phyloP scores from a whole-genome alignment of 140 eudicot species.

The Bidens hawaiensis region DNA sequence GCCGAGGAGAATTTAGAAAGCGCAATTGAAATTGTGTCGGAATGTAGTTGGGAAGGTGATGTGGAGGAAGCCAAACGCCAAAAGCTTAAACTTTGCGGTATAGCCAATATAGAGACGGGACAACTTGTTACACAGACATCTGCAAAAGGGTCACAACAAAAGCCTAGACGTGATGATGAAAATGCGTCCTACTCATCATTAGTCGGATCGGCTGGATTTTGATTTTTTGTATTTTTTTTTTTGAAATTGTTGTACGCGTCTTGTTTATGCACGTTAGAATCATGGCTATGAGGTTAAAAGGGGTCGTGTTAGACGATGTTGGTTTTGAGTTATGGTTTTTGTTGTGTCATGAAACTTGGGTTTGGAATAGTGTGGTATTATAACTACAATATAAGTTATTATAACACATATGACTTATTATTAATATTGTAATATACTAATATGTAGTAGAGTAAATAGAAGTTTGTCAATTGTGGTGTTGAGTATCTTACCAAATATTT shows the following conservation, averaged over 20 bases:
- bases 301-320: not conserved
- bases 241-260: not conserved
- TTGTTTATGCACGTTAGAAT: slow-evolving; percentile 2
- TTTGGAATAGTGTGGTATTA: no score
- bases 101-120: slow-evolving; percentile 52
- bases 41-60: slow-evolving; percentile 97
- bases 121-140: slow-evolving; percentile 26
- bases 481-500: not conserved
- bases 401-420: no score
- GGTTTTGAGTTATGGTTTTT: not conserved
- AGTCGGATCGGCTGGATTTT: slow-evolving; percentile 89
- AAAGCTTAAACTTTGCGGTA: slow-evolving; percentile 40
- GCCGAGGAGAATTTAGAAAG: slow-evolving; percentile 49
- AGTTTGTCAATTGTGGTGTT: no score
- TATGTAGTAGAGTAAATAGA: no score
- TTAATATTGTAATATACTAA: no score
- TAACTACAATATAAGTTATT: no score
- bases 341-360: no score
- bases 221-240: slow-evolving; percentile 21
- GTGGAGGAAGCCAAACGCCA: slow-evolving; percentile 69
- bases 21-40: slow-evolving; percentile 74
- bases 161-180: slow-evolving; percentile 50
- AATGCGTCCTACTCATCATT: slow-evolving; percentile 81
- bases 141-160: slow-evolving; percentile 26
- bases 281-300: not conserved